These are phyloP conservation scores for Circinella umbellata DNA, from an alignment of 371 early-diverging fungal species.

Conservation along the genomic window DNA sequence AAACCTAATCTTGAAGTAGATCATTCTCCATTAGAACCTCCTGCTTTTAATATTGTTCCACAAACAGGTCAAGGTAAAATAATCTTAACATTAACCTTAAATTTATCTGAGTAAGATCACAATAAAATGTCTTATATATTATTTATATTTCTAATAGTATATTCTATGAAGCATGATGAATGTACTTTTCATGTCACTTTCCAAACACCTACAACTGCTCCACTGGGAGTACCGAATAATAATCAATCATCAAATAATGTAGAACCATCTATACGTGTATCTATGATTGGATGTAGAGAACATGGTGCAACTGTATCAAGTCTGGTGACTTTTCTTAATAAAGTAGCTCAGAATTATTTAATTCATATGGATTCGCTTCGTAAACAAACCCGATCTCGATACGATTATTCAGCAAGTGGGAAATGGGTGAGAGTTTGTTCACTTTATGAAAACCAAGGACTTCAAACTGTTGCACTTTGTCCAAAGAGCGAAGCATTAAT, in stretches of 20 bases:
- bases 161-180: conserved; percentile 18
- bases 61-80: conserved; percentile 36
- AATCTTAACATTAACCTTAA: background rate
- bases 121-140: background rate
- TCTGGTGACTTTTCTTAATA: conserved; percentile 24
- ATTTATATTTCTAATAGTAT: background rate
- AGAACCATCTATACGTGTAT: conserved; percentile 26
- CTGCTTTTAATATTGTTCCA: conserved; percentile 36
- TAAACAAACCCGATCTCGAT: conserved; percentile 28
- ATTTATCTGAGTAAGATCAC: too few species aligned
- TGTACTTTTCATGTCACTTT: conserved; percentile 15
- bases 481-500: conserved; percentile 47
- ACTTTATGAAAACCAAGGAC: conserved; percentile 32
- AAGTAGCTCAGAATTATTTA: conserved; percentile 37
- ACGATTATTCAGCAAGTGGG: conserved; percentile 36
- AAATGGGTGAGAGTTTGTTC: conserved; percentile 38
- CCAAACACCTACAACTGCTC: background rate
- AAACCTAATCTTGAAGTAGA: conserved; percentile 30
- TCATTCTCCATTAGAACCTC: conserved; percentile 31
- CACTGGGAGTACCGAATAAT: background rate
- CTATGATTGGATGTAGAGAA: conserved; percentile 10
- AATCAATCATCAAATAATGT: background rate
- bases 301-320: conserved; percentile 24
- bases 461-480: conserved; percentile 58
- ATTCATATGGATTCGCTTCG: conserved; percentile 34